phyloP scores from a whole-genome alignment of 1,139 yeast species.

The Candida sanyaensis region DNA sequence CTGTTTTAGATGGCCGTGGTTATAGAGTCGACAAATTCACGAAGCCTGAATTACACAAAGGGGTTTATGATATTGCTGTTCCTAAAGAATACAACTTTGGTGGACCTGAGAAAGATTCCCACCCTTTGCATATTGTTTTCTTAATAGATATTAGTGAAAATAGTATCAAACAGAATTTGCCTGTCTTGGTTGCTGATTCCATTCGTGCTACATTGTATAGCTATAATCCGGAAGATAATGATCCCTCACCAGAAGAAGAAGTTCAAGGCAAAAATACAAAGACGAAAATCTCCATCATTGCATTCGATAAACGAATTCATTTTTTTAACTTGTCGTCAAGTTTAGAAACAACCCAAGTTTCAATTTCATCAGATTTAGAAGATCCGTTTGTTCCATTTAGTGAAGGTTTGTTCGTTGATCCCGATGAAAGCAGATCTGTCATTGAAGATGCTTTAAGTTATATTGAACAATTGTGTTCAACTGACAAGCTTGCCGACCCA shows the following conservation, averaged over 20 bases:
- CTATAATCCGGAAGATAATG: constrained; percentile 14
- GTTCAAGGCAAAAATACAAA: constrained; percentile 3
- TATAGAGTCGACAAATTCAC: constrained; percentile 61
- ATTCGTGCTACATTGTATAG: constrained; percentile 58
- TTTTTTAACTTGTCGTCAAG: constrained; percentile 68
- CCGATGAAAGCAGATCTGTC: constrained; percentile 60
- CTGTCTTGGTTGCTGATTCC: constrained; percentile 71
- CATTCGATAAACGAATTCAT: constrained; percentile 73
- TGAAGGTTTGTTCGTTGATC: constrained; percentile 80
- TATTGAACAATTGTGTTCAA: constrained; percentile 50
- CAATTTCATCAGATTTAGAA: constrained; percentile 69
- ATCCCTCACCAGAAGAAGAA: neutral
- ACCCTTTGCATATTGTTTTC: constrained; percentile 69
- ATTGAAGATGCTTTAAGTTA: constrained; percentile 70
- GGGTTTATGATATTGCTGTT: constrained; percentile 84
- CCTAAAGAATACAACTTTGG: constrained; percentile 69
- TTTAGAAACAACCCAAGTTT: constrained; percentile 61
- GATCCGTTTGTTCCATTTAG: constrained; percentile 83
- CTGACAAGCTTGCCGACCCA: constrained; percentile 47
- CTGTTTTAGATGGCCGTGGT: constrained; percentile 63
- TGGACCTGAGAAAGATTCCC: constrained; percentile 27
- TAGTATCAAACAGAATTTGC: constrained; percentile 62
- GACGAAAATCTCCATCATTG: constrained; percentile 60
- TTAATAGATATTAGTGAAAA: constrained; percentile 73
- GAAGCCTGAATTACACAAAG: constrained; percentile 78